Evolutionary conservation across 805 yeast species (phyloP).

Genomic region (Zygoascus flipseniorum): DNA sequence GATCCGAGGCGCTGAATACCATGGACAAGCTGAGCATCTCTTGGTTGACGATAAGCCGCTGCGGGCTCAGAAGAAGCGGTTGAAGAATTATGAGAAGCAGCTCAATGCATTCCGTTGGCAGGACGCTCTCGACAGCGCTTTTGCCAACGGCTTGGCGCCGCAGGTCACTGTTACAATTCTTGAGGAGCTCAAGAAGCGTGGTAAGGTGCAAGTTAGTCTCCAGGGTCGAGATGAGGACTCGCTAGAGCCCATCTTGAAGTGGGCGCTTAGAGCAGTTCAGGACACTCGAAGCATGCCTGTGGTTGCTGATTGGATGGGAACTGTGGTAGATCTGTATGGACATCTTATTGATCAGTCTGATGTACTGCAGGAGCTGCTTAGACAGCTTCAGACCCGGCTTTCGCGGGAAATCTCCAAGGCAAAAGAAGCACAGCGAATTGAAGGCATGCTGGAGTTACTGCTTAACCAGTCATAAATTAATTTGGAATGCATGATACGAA

Average conservation of each 20-base stretch:
- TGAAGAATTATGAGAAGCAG: constrained; percentile 74
- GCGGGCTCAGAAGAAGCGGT: constrained; percentile 41
- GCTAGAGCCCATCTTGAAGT: constrained; percentile 75
- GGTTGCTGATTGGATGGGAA: constrained; percentile 60
- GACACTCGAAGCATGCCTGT: constrained; percentile 65
- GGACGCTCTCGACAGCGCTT: constrained; percentile 85
- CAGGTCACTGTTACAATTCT: constrained; percentile 77
- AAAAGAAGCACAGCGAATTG: constrained; percentile 78
- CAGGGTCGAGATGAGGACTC: constrained; percentile 77
- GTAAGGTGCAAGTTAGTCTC: constrained; percentile 77
- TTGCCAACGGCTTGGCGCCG: constrained; percentile 65
- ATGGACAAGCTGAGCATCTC: constrained; percentile 79
- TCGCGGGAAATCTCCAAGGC: constrained; percentile 67
- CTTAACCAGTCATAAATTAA: background rate
- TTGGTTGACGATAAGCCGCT: constrained; percentile 48
- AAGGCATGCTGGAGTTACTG: constrained; percentile 87
- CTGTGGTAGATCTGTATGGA: constrained; percentile 67
- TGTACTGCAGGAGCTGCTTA: constrained; percentile 64
- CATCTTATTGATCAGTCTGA: constrained; percentile 64
- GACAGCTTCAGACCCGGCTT: constrained; percentile 47
- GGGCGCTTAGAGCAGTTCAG: constrained; percentile 69
- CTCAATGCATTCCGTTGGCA: constrained; percentile 85
- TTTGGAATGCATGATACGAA: too few species aligned
- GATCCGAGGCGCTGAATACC: constrained; percentile 86
- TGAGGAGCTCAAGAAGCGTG: constrained; percentile 79